Evolutionary conservation across 2,329 filamentous ascomycete genomes (phyloP).

Genomic region (Ramichloridium luteum): DNA sequence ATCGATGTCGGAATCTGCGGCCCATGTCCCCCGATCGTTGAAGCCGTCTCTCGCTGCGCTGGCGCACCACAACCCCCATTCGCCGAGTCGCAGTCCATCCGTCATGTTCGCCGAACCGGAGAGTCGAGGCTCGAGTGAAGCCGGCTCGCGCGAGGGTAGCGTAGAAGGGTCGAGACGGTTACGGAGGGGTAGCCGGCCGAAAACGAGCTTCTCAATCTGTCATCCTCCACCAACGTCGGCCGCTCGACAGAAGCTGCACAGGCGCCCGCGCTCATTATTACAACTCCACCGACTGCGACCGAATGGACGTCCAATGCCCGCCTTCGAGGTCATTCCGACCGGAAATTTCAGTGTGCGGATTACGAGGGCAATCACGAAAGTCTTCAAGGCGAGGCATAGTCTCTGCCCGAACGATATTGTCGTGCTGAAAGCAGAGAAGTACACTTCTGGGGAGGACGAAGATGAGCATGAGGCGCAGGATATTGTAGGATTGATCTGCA

Average conservation of each 20-base stretch:
- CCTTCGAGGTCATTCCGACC: constrained; percentile 58
- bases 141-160: constrained; percentile 23
- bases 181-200: constrained; percentile 31
- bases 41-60: constrained; percentile 1
- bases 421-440: constrained; percentile 58
- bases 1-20: neutral
- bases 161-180: constrained; percentile 17
- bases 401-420: constrained; percentile 59
- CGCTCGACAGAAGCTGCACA: constrained; percentile 49
- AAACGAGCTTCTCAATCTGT: constrained; percentile 54
- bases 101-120: constrained; percentile 25
- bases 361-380: constrained; percentile 48
- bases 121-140: constrained; percentile 17
- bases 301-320: constrained; percentile 50
- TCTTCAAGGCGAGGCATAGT: constrained; percentile 51
- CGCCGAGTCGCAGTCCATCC: constrained; percentile 18
- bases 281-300: constrained; percentile 57
- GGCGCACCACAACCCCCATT: constrained; percentile 8
- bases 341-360: constrained; percentile 46
- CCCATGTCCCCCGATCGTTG: too few relatives aligned
- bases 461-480: constrained; percentile 41
- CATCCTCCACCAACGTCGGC: constrained; percentile 50
- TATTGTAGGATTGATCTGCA: constrained; percentile 57
- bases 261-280: constrained; percentile 56
- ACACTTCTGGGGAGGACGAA: constrained; percentile 36